A percentile compares a stretch with the other conserved stretches of the same genome.
Conservation (phyloP, 2,329 filamentous ascomycete species). For the Neobulgaria alba region DNA sequence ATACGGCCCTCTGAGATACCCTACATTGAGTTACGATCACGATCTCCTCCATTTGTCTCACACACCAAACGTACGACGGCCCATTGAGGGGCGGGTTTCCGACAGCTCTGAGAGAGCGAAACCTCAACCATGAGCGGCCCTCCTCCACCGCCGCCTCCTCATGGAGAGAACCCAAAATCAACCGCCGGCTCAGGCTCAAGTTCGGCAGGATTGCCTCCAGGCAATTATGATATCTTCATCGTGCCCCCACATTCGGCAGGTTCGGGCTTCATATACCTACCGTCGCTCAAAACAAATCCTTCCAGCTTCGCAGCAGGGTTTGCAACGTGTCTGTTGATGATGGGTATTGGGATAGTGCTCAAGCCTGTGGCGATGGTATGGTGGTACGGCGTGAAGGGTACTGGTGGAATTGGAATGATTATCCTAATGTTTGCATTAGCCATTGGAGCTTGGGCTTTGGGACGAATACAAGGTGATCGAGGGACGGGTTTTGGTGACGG, state of each 20-base stretch:
- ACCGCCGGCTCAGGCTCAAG: too few relatives aligned
- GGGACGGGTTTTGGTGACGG: constrained; percentile 29
- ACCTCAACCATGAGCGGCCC: constrained; percentile 29
- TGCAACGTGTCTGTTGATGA: constrained; percentile 62
- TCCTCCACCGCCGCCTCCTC: constrained; percentile 73
- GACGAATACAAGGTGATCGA: constrained; percentile 50
- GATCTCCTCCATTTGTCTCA: too few relatives aligned
- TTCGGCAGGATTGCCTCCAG: constrained; percentile 62
- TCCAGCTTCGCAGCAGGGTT: constrained; percentile 91
- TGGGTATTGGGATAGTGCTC: constrained; percentile 64
- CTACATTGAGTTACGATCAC: background rate
- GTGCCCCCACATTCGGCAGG: constrained; percentile 88
- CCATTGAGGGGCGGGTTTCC: constrained; percentile 4
- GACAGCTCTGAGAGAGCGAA: constrained; percentile 8
- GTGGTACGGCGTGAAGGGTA: constrained; percentile 61
- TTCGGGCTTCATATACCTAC: constrained; percentile 87
- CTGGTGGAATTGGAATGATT: constrained; percentile 65
- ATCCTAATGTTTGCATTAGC: constrained; percentile 66
- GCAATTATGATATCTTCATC: constrained; percentile 96
- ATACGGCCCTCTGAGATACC: constrained; percentile 13
- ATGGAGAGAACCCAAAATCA: constrained; percentile 68
- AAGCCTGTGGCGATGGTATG: constrained; percentile 66
- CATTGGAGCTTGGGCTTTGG: constrained; percentile 69
- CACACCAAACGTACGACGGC: too few relatives aligned
- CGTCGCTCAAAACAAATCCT: constrained; percentile 72